Conservation (phyloP, 1,139 yeast genomes). For the Saccharomyces uvarum region DNA sequence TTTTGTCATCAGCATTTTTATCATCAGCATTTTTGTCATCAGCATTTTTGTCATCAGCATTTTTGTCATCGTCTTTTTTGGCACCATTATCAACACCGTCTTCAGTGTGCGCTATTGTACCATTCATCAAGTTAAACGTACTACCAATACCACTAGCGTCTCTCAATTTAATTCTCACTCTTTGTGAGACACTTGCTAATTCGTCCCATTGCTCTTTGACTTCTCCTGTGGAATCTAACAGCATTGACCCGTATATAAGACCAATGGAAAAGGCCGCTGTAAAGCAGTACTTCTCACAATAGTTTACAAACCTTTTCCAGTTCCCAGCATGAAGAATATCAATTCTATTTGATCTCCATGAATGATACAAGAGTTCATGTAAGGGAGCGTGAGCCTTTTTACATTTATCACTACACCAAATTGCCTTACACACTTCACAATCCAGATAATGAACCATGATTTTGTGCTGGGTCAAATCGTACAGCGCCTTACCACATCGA, state of each 20-base stretch:
- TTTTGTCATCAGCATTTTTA: slow-evolving; percentile 53
- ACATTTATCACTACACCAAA: slow-evolving; percentile 69
- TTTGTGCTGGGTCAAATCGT: slow-evolving; percentile 31
- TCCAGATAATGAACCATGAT: slow-evolving; percentile 49
- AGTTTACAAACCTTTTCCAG: slow-evolving; percentile 52
- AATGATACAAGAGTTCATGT: not conserved
- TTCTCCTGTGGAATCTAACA: slow-evolving; percentile 41
- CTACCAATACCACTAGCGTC: slow-evolving; percentile 47
- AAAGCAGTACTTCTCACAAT: slow-evolving; percentile 60
- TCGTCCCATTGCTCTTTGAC: slow-evolving; percentile 44
- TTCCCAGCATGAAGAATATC: slow-evolving; percentile 36
- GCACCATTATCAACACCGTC: slow-evolving; percentile 19
- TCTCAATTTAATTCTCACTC: slow-evolving; percentile 51
- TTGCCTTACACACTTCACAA: slow-evolving; percentile 57
- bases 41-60: slow-evolving; percentile 14
- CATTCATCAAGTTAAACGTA: slow-evolving; percentile 43
- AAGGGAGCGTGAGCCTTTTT: slow-evolving; percentile 34
- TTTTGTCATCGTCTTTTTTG: slow-evolving; percentile 41
- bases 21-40: too few relatives aligned
- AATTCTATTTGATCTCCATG: not conserved
- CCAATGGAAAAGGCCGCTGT: slow-evolving; percentile 63
- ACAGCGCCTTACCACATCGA: slow-evolving; percentile 62
- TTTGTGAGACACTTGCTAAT: slow-evolving; percentile 67
- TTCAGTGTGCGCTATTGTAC: slow-evolving; percentile 33
- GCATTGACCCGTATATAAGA: slow-evolving; percentile 43